Evolutionary conservation across 345 rosid genomes (phyloP), one percentile per base, ranked within the genome.

Genomic region (Aurinia saxatilis): DNA sequence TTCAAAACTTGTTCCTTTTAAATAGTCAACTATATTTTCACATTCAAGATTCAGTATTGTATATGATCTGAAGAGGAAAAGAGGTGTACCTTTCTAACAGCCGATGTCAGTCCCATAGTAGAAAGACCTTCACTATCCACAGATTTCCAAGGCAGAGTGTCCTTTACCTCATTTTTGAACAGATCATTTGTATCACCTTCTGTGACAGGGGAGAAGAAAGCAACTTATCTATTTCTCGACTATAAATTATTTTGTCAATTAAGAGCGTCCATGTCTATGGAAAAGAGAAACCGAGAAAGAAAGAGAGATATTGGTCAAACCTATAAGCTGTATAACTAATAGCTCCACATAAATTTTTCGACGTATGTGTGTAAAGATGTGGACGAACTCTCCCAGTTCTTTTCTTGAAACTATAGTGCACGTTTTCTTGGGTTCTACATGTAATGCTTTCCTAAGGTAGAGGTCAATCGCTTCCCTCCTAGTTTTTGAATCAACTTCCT

Each of bases 381-480:
- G 96, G 40, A 84, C 73, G 58, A 91, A 91, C 56, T 91, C 90
- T 60, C 98, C 98, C 35, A 91, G 67, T 48, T 86, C 73, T 78
- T 86, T 84, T 68, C 98, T 80, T 21, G 66, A 57, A 69, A 84
- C 57, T 19, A 76, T 49, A 37, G 42, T 55, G 77, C 81, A 80
- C 15, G 82, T 78, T 45, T 73, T 63, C 52, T 59, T 27, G 16
- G 73, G 80, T 27, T 83, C 72, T 52, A 88, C 69, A 58, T 74
- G 72, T 69, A 85, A 89, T 9, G 82, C 60, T 67, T 82, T 78
- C 72, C 76, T 82, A 68, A 92, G 67, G 69, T 77, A 76, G 29
- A 57, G 23, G 70, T 92, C 82, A 42, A 76, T 78, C 16, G 67
- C 80, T 36, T 79, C 73, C 75, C 87, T 83, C 80, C 96, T 84